phyloP scores from a whole-genome alignment of 495 filamentous ascomycete species.

The Neurospora africana region DNA sequence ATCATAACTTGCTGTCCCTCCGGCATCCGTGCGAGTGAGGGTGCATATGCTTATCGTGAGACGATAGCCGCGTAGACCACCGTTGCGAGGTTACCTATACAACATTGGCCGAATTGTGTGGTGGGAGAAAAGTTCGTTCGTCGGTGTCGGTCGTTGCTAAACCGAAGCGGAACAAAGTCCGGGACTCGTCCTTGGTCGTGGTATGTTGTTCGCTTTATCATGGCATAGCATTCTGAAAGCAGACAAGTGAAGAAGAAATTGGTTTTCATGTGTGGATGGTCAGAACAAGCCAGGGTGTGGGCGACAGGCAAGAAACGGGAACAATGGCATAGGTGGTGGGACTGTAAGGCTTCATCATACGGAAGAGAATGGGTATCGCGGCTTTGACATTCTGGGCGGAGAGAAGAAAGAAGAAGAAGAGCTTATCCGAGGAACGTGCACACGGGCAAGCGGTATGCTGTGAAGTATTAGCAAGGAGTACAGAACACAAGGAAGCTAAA shows the following conservation, averaged over 20 bases:
- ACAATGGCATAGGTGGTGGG: neutral
- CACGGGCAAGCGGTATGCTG: constrained; percentile 40
- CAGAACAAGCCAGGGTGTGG: neutral
- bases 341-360: neutral
- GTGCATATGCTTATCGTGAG: neutral
- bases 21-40: neutral
- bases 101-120: neutral
- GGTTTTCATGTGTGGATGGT: neutral
- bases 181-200: neutral
- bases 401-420: neutral
- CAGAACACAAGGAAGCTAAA: neutral
- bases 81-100: neutral
- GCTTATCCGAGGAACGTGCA: constrained; percentile 52
- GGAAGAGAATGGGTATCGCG: neutral
- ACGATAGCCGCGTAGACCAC: neutral
- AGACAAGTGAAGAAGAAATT: neutral
- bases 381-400: neutral
- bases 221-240: neutral
- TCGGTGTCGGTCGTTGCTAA: neutral
- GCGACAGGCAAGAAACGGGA: neutral
- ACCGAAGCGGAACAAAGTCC: neutral
- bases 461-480: constrained; percentile 6
- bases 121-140: neutral
- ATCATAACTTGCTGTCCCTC: neutral
- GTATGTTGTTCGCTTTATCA: neutral